Conservation (phyloP, 2,329 filamentous ascomycete genomes). For the Huntiella savannae region DNA sequence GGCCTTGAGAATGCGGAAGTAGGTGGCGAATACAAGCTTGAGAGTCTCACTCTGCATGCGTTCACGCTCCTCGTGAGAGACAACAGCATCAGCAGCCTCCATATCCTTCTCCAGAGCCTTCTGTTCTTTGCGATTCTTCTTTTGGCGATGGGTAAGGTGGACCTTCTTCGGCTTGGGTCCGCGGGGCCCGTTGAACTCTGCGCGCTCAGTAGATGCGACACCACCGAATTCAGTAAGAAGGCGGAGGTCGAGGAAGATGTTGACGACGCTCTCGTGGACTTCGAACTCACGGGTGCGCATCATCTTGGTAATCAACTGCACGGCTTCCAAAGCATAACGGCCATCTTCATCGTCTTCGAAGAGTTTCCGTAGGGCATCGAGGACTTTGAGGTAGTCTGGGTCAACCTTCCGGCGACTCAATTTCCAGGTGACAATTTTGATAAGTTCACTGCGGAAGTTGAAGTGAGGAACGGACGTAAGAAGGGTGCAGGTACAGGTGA, state of each 20-base stretch:
- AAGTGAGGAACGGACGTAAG: constrained; percentile 78
- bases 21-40: constrained; percentile 86
- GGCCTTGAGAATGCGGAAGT: constrained; percentile 84
- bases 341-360: constrained; percentile 84
- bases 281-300: constrained; percentile 74
- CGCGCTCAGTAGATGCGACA: constrained; percentile 60
- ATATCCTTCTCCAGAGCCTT: constrained; percentile 85
- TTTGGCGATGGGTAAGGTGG: constrained; percentile 73
- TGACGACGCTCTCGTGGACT: constrained; percentile 69
- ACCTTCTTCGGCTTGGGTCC: constrained; percentile 58
- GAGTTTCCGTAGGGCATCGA: constrained; percentile 58
- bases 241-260: constrained; percentile 78
- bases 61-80: constrained; percentile 82
- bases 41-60: constrained; percentile 88
- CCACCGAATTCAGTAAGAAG: constrained; percentile 72
- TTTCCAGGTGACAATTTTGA: constrained; percentile 74
- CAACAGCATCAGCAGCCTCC: constrained; percentile 74
- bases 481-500: constrained; percentile 69
- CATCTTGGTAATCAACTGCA: constrained; percentile 77
- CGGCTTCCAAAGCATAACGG: constrained; percentile 67
- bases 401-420: constrained; percentile 56
- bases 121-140: constrained; percentile 68
- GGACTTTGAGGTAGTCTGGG: constrained; percentile 57
- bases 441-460: constrained; percentile 77
- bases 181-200: constrained; percentile 35